A percentile compares a stretch with the other conserved stretches of the same genome.
phyloP scores from a whole-genome alignment of 73 alveolate genomes.

The Paramecium caudatum region DNA sequence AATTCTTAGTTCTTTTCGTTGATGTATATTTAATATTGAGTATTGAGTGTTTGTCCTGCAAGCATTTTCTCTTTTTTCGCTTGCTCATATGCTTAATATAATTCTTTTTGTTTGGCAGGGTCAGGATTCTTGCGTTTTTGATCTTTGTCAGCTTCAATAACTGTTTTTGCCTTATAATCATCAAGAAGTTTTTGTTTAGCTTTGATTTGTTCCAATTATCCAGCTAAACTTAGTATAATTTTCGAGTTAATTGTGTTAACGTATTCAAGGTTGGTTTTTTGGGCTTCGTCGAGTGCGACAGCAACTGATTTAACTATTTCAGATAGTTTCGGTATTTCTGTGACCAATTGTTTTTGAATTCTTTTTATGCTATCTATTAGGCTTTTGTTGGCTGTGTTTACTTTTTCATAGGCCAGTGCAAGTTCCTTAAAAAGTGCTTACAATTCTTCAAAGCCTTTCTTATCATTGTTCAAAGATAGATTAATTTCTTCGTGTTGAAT shows the following conservation, averaged over 20 bases:
- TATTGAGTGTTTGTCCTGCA: slow-evolving; percentile 3
- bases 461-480: neutral
- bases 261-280: neutral
- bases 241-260: neutral
- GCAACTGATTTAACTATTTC: slow-evolving; percentile 4
- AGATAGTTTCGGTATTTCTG: slow-evolving; percentile 33
- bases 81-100: neutral
- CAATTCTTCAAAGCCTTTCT: slow-evolving; percentile 23
- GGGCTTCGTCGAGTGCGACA: neutral
- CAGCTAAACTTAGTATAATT: slow-evolving; percentile 12
- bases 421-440: neutral
- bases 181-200: neutral
- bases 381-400: neutral
- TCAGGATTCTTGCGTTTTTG: slow-evolving; percentile 15
- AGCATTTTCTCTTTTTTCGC: slow-evolving; percentile 18
- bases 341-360: neutral
- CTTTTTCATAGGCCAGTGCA: neutral
- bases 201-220: slow-evolving; percentile 14
- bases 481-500: slow-evolving; percentile 13
- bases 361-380: neutral
- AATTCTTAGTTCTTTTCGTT: slow-evolving; percentile 36
- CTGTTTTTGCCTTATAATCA: slow-evolving; percentile 22
- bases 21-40: slow-evolving; percentile 26
- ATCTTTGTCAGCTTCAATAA: neutral
- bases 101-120: slow-evolving; percentile 27